phyloP scores from a whole-genome alignment of 176 grass and related monocot genomes.

The Calamus simplicifolius region DNA sequence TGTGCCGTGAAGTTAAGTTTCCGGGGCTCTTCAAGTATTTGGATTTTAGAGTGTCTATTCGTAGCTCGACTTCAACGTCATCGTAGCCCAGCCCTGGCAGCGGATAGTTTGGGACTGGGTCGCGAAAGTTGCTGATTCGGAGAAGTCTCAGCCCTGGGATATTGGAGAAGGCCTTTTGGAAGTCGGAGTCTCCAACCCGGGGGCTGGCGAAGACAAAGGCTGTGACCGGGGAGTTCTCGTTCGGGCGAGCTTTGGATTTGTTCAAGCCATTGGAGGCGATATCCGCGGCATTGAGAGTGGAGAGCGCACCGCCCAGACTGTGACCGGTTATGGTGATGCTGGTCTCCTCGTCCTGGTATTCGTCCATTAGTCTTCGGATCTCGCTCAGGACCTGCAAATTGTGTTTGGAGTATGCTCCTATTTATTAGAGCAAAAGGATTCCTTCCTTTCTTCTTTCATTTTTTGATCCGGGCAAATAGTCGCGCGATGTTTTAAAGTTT shows the following conservation, averaged over 20 bases:
- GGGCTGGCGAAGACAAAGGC: slow-evolving; percentile 66
- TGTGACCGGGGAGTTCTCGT: slow-evolving; percentile 25
- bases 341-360: slow-evolving; percentile 60
- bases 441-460: too few species aligned
- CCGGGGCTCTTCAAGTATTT: slow-evolving; percentile 45
- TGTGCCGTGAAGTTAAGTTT: slow-evolving; percentile 45
- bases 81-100: slow-evolving; percentile 40
- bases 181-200: slow-evolving; percentile 57
- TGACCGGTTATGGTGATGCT: slow-evolving; percentile 89
- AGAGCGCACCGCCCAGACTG: slow-evolving; percentile 70
- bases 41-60: slow-evolving; percentile 56
- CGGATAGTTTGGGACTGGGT: slow-evolving; percentile 64
- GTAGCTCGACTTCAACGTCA: slow-evolving; percentile 61
- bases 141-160: slow-evolving; percentile 36
- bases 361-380: slow-evolving; percentile 42
- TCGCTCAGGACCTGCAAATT: slow-evolving; percentile 56
- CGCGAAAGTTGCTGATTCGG: slow-evolving; percentile 52
- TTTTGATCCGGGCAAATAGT: too few species aligned
- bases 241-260: background rate
- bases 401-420: too few species aligned
- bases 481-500: too few species aligned
- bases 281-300: slow-evolving; percentile 67
- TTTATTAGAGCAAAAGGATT: too few species aligned
- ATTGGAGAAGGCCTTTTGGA: slow-evolving; percentile 37
- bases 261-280: slow-evolving; percentile 56